Percentiles rank a stretch among this genome's conserved stretches.
These are phyloP conservation scores for Ballota nigra DNA, from an alignment of 257 asterid species.

Conservation along the genomic window DNA sequence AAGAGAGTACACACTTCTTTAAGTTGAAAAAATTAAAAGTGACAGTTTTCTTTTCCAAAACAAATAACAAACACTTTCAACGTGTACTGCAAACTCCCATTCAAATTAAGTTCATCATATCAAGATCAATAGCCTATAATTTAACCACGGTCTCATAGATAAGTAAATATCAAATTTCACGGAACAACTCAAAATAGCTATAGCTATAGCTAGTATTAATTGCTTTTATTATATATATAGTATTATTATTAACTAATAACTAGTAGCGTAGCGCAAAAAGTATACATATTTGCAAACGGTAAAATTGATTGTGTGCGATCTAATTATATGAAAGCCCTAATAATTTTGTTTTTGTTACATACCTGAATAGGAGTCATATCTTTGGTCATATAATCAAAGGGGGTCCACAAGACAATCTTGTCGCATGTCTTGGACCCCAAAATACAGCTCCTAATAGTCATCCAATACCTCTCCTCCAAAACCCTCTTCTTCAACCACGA, in stretches of 20 bases:
- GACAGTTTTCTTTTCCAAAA: background rate
- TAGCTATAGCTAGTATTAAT: no score
- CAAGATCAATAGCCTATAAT: no score
- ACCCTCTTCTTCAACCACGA: conserved; percentile 77
- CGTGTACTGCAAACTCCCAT: background rate
- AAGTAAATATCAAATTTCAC: no score
- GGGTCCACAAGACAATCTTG: conserved; percentile 65
- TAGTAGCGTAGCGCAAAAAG: no score
- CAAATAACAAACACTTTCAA: background rate
- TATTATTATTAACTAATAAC: no score
- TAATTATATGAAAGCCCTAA: no score
- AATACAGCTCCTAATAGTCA: conserved; percentile 59
- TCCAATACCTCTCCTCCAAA: conserved; percentile 61
- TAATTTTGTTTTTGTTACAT: no score
- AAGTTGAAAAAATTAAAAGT: background rate
- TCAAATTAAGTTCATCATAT: background rate
- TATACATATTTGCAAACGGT: no score
- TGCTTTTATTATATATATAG: no score
- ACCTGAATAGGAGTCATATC: conserved; percentile 92
- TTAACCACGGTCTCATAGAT: background rate
- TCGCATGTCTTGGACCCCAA: conserved; percentile 78
- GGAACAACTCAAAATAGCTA: background rate
- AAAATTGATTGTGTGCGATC: no score
- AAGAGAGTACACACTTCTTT: background rate
- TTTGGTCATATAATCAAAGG: conserved; percentile 63